Conservation (phyloP, 495 filamentous ascomycete genomes). For the Penicillium nucicola region DNA sequence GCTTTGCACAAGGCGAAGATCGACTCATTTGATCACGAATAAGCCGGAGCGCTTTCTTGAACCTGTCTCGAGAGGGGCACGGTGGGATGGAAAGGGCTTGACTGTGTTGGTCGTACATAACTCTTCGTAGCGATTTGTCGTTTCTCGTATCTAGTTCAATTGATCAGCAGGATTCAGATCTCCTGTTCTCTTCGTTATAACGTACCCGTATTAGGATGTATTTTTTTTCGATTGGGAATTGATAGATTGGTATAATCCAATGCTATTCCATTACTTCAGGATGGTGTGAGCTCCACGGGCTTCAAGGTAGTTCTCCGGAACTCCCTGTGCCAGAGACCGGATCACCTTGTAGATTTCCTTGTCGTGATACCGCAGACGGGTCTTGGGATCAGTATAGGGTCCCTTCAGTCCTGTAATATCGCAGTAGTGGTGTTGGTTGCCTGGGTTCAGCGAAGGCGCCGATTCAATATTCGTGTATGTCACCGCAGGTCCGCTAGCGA, state of each 20-base stretch:
- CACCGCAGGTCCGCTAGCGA: slow-evolving; percentile 59
- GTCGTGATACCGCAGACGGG: slow-evolving; percentile 82
- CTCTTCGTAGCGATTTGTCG: slow-evolving; percentile 4
- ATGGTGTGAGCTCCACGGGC: slow-evolving; percentile 88
- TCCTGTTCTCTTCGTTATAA: neutral
- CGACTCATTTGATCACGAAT: slow-evolving; percentile 68
- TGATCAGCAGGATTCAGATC: neutral
- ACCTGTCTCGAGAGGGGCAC: slow-evolving; percentile 68
- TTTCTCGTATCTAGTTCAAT: slow-evolving; percentile 5
- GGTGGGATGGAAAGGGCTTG: slow-evolving; percentile 84
- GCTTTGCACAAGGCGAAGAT: slow-evolving; percentile 54
- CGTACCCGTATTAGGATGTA: neutral
- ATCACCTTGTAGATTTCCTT: slow-evolving; percentile 84
- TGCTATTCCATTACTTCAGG: slow-evolving; percentile 60
- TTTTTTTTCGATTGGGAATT: neutral
- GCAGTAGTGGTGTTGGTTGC: slow-evolving; percentile 79
- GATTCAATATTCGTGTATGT: slow-evolving; percentile 96
- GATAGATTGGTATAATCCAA: neutral
- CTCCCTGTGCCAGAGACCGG: slow-evolving; percentile 69
- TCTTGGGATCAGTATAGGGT: slow-evolving; percentile 91
- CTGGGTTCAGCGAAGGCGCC: slow-evolving; percentile 74
- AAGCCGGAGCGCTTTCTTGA: slow-evolving; percentile 93
- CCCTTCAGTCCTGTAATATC: slow-evolving; percentile 89
- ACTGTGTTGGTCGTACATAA: slow-evolving; percentile 74
- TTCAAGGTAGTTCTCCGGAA: slow-evolving; percentile 83